Conservation (phyloP, 2,329 filamentous ascomycete species). For the Nannizziopsis barbatae region DNA sequence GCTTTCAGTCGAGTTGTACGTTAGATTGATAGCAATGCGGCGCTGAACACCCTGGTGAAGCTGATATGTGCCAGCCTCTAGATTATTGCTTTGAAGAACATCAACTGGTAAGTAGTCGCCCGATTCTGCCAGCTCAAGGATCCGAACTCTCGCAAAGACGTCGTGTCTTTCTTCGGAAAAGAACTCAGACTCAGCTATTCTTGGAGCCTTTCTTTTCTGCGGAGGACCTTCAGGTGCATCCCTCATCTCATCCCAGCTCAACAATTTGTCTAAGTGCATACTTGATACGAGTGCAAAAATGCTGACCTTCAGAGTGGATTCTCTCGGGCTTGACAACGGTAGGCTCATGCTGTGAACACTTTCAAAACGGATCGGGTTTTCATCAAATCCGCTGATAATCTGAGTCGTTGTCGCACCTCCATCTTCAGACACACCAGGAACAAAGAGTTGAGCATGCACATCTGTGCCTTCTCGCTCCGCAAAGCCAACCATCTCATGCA, state of each 20-base stretch:
- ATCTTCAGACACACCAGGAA: conserved; percentile 79
- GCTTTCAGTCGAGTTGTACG: conserved; percentile 77
- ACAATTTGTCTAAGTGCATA: conserved; percentile 92
- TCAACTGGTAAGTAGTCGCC: conserved; percentile 89
- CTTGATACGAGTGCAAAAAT: conserved; percentile 83
- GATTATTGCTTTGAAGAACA: conserved; percentile 70
- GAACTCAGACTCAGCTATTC: conserved; percentile 85
- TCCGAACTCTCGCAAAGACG: conserved; percentile 73
- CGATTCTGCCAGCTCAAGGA: conserved; percentile 82
- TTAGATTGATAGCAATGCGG: conserved; percentile 75
- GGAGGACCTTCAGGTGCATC: conserved; percentile 52
- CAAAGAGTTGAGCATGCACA: conserved; percentile 92
- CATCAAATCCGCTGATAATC: conserved; percentile 88
- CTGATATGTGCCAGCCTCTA: conserved; percentile 85
- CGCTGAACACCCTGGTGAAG: conserved; percentile 90
- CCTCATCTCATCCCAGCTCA: conserved; percentile 98
- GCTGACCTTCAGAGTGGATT: conserved; percentile 68
- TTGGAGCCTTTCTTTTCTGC: conserved; percentile 49
- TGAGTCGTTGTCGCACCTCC: conserved; percentile 85
- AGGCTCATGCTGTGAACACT: conserved; percentile 98
- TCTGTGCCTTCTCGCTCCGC: conserved; percentile 90
- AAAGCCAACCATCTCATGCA: conserved; percentile 92
- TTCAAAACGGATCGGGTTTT: conserved; percentile 83
- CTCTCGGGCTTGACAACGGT: conserved; percentile 62
- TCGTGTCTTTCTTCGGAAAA: conserved; percentile 90